Evolutionary conservation across 148 eudicot genomes (phyloP), one percentile per base, ranked within the genome.

Genomic region (Oxyria digyna): DNA sequence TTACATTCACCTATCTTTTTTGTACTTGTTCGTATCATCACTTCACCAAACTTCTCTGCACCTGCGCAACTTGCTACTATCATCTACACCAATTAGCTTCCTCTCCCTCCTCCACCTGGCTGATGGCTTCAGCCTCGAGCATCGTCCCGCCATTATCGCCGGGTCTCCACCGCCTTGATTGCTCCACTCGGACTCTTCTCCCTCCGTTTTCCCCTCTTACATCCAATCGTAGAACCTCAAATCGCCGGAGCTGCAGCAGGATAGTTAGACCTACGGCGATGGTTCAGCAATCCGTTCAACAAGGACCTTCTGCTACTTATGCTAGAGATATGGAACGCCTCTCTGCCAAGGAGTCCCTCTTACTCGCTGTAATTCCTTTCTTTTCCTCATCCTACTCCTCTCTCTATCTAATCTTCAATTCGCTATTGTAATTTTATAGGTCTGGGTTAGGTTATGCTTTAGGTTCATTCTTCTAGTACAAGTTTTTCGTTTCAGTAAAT

Each of bases 291-390:
- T 45, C 88, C 1, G 82, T 79, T 2, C 85, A 77, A 32, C 80
- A 74, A 65, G 91, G 89, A 31, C 82, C 96, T 78, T 87, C 93
- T 5, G 90, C 96, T 35, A 67, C 85, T 67, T 92, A 85, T 52
- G 96, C 94, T 11, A 85, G 82, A 73, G 91, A 93, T 50, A 93
- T 93, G 96, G 98, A 93, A 68, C 78, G 94, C 17, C 85, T 89
- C 49, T 85, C 91, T 59, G 98, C 98, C 50, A 93, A 89, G 62
- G 96, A 93, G 31, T 85, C 98, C 26, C 87, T 93, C 27, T 81
- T 93, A 66, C 89, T 93, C 29, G 96, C 98, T 41, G 98, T 89
- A 33, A 78, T 86, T 69, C 43, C 42, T 2, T 38, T 12, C 32
- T 12, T 33, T n/a, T 40, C 32, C 9, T 27, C 62, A 0, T 1